Percentiles rank a stretch among this genome's conserved stretches.
Conservation (phyloP, 345 rosid genomes). For the Pelargonium nanum region DNA sequence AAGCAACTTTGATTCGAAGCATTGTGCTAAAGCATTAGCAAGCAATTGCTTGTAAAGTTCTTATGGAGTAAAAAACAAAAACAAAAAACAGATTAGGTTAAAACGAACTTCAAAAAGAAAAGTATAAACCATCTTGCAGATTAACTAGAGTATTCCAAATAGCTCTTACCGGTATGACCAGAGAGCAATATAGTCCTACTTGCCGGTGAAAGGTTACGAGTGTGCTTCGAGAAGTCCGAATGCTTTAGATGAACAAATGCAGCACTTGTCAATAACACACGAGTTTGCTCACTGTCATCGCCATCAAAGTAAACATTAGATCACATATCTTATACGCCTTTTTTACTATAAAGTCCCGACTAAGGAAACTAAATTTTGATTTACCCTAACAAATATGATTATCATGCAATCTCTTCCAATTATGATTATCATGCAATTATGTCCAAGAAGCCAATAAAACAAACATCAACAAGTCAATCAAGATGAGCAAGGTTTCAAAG, state of each 20-base stretch:
- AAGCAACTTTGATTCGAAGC: conserved; percentile 71
- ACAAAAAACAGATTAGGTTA: conserved; percentile 10
- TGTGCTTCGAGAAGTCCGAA: conserved; percentile 69
- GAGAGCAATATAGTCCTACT: conserved; percentile 83
- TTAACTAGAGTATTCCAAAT: not conserved
- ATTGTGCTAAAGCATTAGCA: conserved; percentile 80
- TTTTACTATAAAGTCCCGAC: not conserved
- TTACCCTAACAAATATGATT: not conserved
- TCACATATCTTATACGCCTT: not conserved
- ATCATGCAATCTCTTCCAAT: no score
- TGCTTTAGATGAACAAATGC: conserved; percentile 79
- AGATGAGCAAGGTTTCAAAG: not conserved
- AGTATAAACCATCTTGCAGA: not conserved
- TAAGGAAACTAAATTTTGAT: not conserved
- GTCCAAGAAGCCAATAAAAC: not conserved
- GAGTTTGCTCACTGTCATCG: conserved; percentile 58
- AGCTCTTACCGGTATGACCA: conserved; percentile 70
- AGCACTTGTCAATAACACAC: conserved; percentile 61
- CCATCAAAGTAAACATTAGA: no score
- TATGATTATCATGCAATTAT: not conserved
- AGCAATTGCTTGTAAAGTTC: conserved; percentile 92
- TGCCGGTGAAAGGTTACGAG: conserved; percentile 85
- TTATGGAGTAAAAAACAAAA: conserved; percentile 21
- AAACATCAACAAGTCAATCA: not conserved
- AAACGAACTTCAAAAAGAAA: not conserved